Conservation (phyloP, 192 early-diverging fungal species). For the Chytriomyces confervae region DNA sequence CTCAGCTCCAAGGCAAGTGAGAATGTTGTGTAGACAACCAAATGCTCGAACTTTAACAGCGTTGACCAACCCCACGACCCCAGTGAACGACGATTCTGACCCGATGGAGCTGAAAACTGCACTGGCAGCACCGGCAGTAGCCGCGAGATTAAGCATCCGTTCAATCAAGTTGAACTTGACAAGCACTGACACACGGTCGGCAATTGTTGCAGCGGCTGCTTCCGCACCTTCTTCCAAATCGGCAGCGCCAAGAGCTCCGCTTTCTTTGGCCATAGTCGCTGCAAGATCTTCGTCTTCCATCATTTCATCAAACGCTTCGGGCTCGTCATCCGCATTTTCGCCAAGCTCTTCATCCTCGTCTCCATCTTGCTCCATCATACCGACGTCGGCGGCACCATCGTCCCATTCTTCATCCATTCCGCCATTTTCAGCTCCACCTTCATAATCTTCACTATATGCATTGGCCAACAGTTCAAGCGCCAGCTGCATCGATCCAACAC, state of each 20-base stretch:
- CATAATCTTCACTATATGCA: slow-evolving; percentile 72
- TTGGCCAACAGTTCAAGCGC: slow-evolving; percentile 84
- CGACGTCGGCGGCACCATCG: slow-evolving; percentile 39
- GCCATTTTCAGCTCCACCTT: slow-evolving; percentile 42
- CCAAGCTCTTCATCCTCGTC: slow-evolving; percentile 36
- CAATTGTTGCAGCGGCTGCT: neutral
- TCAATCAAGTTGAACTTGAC: neutral
- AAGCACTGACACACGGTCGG: neutral
- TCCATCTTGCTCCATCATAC: slow-evolving; percentile 29
- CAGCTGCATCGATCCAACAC: slow-evolving; percentile 67
- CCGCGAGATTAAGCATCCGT: neutral
- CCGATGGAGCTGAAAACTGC: neutral
- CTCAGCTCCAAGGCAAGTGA: slow-evolving; percentile 19
- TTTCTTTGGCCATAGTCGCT: slow-evolving; percentile 5
- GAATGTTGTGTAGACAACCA: slow-evolving; percentile 44
- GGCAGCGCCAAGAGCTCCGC: slow-evolving; percentile 1
- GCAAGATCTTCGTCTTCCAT: slow-evolving; percentile 36
- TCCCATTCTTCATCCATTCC: slow-evolving; percentile 47
- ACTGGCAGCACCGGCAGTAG: neutral
- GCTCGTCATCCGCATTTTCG: slow-evolving; percentile 53
- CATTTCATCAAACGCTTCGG: slow-evolving; percentile 41
- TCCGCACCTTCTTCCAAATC: slow-evolving; percentile 1
- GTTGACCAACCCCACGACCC: slow-evolving; percentile 1
- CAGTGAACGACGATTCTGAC: neutral
- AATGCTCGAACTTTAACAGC: slow-evolving; percentile 35